Percentiles rank a stretch among this genome's conserved stretches.
Conservation (phyloP, 164 flowering plant species). For the Vitis labrusca region DNA sequence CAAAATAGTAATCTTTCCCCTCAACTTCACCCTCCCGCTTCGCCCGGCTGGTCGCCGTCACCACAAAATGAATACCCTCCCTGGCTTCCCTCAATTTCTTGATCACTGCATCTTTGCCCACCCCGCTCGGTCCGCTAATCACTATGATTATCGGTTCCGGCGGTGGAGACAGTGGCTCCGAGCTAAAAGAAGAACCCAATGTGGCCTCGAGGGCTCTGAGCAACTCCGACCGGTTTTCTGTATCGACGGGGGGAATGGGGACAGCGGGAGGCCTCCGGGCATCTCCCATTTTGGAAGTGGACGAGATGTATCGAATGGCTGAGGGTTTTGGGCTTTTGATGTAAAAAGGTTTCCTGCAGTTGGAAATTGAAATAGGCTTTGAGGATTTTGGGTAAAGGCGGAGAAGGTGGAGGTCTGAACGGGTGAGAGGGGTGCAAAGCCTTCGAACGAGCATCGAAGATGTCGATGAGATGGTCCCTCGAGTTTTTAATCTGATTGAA, state of each 20-base stretch:
- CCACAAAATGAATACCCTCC: constrained; percentile 73
- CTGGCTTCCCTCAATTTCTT: constrained; percentile 55
- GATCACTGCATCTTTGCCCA: constrained; percentile 88
- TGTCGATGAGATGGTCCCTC: not conserved
- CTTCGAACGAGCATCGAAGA: constrained; percentile 46
- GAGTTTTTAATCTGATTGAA: too few species aligned
- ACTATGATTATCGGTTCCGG: constrained; percentile 69
- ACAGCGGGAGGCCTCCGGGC: constrained; percentile 30
- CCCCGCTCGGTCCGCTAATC: constrained; percentile 94
- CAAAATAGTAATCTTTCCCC: constrained; percentile 83
- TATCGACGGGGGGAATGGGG: constrained; percentile 37
- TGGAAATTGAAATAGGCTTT: constrained; percentile 3
- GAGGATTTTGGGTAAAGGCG: constrained; percentile 11
- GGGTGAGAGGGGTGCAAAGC: constrained; percentile 34
- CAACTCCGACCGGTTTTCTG: constrained; percentile 48
- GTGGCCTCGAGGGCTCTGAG: constrained; percentile 78
- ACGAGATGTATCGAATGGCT: constrained; percentile 15
- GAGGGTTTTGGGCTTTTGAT: constrained; percentile 8
- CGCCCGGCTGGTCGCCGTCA: constrained; percentile 82
- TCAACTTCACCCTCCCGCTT: constrained; percentile 72
- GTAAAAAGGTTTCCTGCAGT: not conserved
- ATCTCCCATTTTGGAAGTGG: constrained; percentile 35
- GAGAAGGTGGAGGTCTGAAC: constrained; percentile 19
- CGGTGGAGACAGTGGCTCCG: constrained; percentile 52
- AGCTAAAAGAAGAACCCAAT: constrained; percentile 57